These are phyloP conservation scores for Trichoderma lentiforme DNA, from an alignment of 2,329 filamentous ascomycete species.

Conservation along the genomic window DNA sequence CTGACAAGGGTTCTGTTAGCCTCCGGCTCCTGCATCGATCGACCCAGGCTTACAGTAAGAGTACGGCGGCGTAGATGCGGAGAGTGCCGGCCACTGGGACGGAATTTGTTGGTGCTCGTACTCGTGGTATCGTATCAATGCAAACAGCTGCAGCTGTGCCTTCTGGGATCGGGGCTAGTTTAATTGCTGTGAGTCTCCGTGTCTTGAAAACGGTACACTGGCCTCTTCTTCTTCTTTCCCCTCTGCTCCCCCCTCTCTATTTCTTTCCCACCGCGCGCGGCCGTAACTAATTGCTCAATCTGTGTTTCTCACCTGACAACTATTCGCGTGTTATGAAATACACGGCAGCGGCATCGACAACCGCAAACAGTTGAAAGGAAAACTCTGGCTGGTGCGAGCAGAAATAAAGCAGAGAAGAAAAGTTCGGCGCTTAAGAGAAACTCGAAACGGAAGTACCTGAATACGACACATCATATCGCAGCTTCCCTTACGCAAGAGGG, in stretches of 20 bases:
- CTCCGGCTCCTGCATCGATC: slow-evolving; percentile 2
- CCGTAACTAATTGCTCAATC: neutral
- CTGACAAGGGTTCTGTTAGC: neutral
- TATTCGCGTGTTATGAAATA: neutral
- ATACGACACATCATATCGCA: neutral
- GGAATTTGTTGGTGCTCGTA: neutral
- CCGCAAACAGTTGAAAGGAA: neutral
- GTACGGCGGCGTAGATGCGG: neutral
- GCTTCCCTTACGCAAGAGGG: neutral
- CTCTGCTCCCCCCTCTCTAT: neutral
- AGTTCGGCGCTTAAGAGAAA: neutral
- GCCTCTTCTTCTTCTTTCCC: neutral
- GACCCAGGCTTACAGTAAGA: neutral
- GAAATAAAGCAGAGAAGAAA: neutral
- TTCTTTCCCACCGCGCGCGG: neutral
- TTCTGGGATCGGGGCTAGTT: neutral
- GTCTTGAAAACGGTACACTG: neutral
- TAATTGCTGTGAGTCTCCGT: neutral
- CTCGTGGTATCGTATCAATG: neutral
- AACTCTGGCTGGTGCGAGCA: neutral
- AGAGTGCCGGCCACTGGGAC: neutral
- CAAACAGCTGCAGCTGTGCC: neutral
- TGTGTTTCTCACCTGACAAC: neutral
- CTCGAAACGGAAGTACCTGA: neutral
- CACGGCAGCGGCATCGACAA: neutral